Base-by-base conservation (phyloP, 495 filamentous ascomycete species). In the Staphylotrichum tortipilum region DNA sequence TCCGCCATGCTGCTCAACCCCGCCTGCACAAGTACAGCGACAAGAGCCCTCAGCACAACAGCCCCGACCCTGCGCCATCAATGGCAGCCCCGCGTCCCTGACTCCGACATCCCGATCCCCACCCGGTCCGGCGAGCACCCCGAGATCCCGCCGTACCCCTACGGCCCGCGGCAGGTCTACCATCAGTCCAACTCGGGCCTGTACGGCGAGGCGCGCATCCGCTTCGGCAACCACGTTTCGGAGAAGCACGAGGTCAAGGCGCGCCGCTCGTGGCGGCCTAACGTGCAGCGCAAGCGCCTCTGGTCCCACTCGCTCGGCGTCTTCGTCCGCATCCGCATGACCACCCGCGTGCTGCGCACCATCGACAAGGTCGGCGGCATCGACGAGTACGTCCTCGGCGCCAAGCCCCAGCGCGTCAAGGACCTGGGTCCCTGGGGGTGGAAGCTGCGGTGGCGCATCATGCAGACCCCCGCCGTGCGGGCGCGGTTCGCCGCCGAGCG, bases 191-290 rank as follows among this genome's bases (percentile, higher is more conserved):
- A 94, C 74, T 75, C 78, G 38, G 90, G 91, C 52, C 82, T 96
- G 7, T 96, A 92, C 74, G 90, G 85, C 39, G 72, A 73, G 35
- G 70, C 78, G 39, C 78, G 76, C 45, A 89, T 92, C 70, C 87
- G 83, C 49, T 92, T 88, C 76, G 92, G 92, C 62, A 95, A 98
- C 80, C 85, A 82, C 52, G 88, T 96, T 38, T 88, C 87, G 22
- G 67, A 80, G 55, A 72, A 75, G 43, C 80, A 86, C 69, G 77
- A 86, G 60, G 81, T 81, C 71, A 95, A 95, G 66, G 88, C 89
- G 33, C 81, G 88, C 33, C 84, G 91, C 43, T 64, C 65, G 34
- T 98, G 94, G 94, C 78, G 83, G 46, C 89, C 89, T 28, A 97
- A 97, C 66, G 83, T 96, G 14, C 80, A 88, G 35, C 70, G 68